Base-by-base conservation (phyloP, 2,329 filamentous ascomycete genomes). In the Paecilomyces fulvus region DNA sequence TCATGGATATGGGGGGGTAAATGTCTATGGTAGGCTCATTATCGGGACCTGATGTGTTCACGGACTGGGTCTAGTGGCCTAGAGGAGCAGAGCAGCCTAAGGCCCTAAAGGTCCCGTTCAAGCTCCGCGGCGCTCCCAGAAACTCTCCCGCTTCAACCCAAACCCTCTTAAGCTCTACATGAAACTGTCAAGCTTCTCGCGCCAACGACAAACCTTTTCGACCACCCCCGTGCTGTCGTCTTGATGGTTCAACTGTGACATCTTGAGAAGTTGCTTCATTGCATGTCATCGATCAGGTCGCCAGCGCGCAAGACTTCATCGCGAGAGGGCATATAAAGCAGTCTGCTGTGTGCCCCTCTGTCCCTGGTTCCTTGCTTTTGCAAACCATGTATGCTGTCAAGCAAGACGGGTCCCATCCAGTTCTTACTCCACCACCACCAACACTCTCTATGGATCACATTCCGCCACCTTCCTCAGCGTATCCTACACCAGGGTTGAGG, bases 361-460 rank as follows among this genome's bases (percentile, higher is more conserved):
- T 55, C 61, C 65, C 58, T 56, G 63, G 63, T 63, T 64, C 63
- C 61, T 63, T 54, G 50, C 54, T 60, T 56, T 60, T 62, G 57
- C 60, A 63, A 65, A 66, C 65, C 63, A 73, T 73, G 71, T 73
- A 73, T 63, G 64, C 69, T 55, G 59, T 72, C 52, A 70, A 73
- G 55, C 64, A 66, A 55, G 69, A 73, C 56, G 67, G 70, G 63
- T 61, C 67, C 56, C 68, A 72, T 63, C 66, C 65, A 54, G 63
- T 66, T 49, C 69, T 43, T 17, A 43, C 69, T 55, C 67, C 67
- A 51, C 67, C 65, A 30, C 70, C 68, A 28, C 70, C 71, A 46
- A 68, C 70, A 21, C 69, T 74, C 59, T 69, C 66, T 59, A 72
- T 71, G 68, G 70, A 73, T 63, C 70, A 69, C 61, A 70, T 71